Evolutionary conservation across 2,329 filamentous ascomycete genomes (phyloP).

Genomic region (Exophiala lecanii-corni): DNA sequence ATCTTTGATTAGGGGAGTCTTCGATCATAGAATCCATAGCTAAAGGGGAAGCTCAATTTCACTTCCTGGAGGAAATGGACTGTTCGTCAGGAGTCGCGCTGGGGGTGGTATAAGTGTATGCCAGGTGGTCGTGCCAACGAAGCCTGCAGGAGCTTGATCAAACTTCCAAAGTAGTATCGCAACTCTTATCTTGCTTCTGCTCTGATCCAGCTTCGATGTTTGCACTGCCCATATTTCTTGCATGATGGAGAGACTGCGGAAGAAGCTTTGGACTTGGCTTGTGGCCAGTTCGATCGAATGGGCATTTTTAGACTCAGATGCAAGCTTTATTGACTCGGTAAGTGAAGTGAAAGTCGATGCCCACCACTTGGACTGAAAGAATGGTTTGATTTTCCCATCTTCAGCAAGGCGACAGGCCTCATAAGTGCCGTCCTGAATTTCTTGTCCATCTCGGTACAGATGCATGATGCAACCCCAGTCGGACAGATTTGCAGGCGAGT

Average conservation of each 20-base stretch:
- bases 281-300: constrained; percentile 31
- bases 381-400: constrained; percentile 37
- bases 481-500: constrained; percentile 31
- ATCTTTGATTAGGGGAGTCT: constrained; percentile 12
- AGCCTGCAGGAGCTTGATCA: constrained; percentile 36
- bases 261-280: constrained; percentile 33
- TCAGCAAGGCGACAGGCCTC: constrained; percentile 26
- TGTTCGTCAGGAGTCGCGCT: constrained; percentile 33
- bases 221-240: constrained; percentile 41
- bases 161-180: constrained; percentile 46
- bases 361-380: constrained; percentile 45
- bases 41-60: constrained; percentile 23
- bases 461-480: constrained; percentile 41
- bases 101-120: constrained; percentile 37
- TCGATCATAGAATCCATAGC: constrained; percentile 23
- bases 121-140: constrained; percentile 44
- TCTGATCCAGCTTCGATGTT: constrained; percentile 29
- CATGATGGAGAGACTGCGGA: constrained; percentile 41
- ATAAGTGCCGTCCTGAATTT: constrained; percentile 26
- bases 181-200: constrained; percentile 32
- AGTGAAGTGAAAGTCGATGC: constrained; percentile 39
- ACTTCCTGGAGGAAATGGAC: constrained; percentile 29
- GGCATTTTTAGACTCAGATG: constrained; percentile 34
- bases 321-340: constrained; percentile 37
- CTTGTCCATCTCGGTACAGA: constrained; percentile 37